Conservation (phyloP, 345 rosid genomes). For the Mallotus nudiflorus region DNA sequence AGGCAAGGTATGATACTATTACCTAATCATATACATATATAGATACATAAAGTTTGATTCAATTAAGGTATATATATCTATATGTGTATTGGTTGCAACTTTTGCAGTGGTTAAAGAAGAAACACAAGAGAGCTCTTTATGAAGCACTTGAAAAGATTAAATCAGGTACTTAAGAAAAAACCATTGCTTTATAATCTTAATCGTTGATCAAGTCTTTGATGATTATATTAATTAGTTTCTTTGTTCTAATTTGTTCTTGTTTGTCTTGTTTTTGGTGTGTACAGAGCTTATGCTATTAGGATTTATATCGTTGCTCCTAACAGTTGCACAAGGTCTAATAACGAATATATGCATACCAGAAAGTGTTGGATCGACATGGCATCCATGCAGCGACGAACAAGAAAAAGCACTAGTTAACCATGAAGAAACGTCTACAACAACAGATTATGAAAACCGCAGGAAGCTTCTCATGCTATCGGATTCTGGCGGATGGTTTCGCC, state of each 20-base stretch:
- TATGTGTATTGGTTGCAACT: too few species aligned
- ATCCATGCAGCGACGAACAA: slow-evolving; percentile 48
- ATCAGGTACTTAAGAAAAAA: slow-evolving; percentile 17
- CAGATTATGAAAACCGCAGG: slow-evolving; percentile 10
- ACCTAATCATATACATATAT: background rate
- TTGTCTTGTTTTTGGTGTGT: background rate
- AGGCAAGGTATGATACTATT: slow-evolving; percentile 41
- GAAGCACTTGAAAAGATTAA: slow-evolving; percentile 36
- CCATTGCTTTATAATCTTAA: background rate
- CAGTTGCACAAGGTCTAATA: slow-evolving; percentile 54
- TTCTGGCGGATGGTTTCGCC: slow-evolving; percentile 21
- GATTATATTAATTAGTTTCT: background rate
- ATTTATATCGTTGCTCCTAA: slow-evolving; percentile 73
- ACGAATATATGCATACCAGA: slow-evolving; percentile 62
- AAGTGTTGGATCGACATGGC: slow-evolving; percentile 55
- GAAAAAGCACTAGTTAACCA: background rate
- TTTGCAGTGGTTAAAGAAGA: slow-evolving; percentile 30
- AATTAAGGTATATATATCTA: too few species aligned
- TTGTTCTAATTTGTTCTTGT: background rate
- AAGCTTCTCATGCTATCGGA: slow-evolving; percentile 6
- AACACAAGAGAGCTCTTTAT: slow-evolving; percentile 25
- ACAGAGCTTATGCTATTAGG: slow-evolving; percentile 95
- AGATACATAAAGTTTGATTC: too few species aligned
- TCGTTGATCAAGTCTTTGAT: background rate
- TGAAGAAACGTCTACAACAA: background rate